These are phyloP conservation scores for Kluyveromyces aestuarii DNA, from an alignment of 805 yeast genomes.

Conservation along the genomic window DNA sequence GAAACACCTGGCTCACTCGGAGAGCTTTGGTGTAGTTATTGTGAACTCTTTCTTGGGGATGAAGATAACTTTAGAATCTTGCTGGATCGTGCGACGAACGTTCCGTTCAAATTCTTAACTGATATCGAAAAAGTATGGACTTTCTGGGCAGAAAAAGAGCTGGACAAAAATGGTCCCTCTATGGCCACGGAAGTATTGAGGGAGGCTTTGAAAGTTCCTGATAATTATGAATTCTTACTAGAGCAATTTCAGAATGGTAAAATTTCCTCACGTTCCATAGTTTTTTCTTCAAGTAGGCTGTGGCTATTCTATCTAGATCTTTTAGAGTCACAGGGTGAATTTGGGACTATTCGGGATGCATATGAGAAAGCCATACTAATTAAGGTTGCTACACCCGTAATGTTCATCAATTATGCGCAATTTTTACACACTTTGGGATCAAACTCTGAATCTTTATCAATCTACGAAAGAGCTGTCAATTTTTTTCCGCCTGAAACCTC, in stretches of 20 bases:
- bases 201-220: constrained; percentile 35
- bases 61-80: constrained; percentile 51
- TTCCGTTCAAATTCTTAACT: constrained; percentile 52
- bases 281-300: constrained; percentile 51
- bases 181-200: constrained; percentile 34
- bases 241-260: constrained; percentile 13
- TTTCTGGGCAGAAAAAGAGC: constrained; percentile 66
- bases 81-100: constrained; percentile 55
- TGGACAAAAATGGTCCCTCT: constrained; percentile 40
- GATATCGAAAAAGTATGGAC: constrained; percentile 65
- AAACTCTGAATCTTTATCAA: constrained; percentile 37
- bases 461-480: constrained; percentile 62
- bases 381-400: constrained; percentile 60
- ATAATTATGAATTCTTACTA: constrained; percentile 19
- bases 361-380: constrained; percentile 49
- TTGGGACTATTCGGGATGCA: constrained; percentile 19
- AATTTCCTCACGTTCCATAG: constrained; percentile 45
- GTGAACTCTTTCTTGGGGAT: constrained; percentile 52
- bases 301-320: constrained; percentile 73
- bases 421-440: constrained; percentile 43
- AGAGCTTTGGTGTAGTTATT: constrained; percentile 62
- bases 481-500: constrained; percentile 46
- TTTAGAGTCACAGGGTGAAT: constrained; percentile 46
- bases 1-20: constrained; percentile 37
- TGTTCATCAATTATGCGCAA: constrained; percentile 56